Evolutionary conservation across 805 yeast genomes (phyloP), one percentile per base, ranked within the genome.

Genomic region (Citeromyces matritensis): DNA sequence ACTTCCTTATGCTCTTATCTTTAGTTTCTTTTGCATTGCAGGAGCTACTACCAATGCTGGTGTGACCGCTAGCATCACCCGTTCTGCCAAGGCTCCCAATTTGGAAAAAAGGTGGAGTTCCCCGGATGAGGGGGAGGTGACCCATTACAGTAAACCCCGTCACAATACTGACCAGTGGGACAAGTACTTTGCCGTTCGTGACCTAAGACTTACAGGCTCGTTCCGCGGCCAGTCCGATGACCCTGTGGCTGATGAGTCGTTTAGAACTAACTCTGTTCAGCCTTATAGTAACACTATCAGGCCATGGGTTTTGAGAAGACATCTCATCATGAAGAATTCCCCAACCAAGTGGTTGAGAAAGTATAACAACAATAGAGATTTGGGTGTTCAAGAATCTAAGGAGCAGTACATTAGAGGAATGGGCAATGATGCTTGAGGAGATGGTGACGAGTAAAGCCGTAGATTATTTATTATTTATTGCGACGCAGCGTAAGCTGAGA

Each of bases 171-270:
- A 70, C 48, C 61, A 60, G 40, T 70, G 70, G 64, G 76, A 70
- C 42, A 50, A 53, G 49, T 52, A 58, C 36, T 51, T 57, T 65
- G 72, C 81, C 55, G 77, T 76, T 40, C 65, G 94, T 45, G 94
- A 82, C 52, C 61, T 66, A 47, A 63, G 88, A 40, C 58, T 82
- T 44, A 82, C 94, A 8, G 94, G 94, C 15, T 61, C 64, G 27
- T 62, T 57, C 45, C 64, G 94, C 47, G 86, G 75, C 25, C 88
- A 80, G 49, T 50, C 64, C 31, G 73, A 70, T 39, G 65, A 60
- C 27, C 67, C 85, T 5, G 55, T 65, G 26, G 94, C 93, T 4
- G 84, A 85, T 25, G 86, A 77, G 37, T 65, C 63, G 23, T 82
- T 83, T 65, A 79, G 75, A 57, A 73, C 81, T n/a, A 73, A 68